phyloP scores from a whole-genome alignment of 78 protist genomes.

The Dictyostelium citrinum region DNA sequence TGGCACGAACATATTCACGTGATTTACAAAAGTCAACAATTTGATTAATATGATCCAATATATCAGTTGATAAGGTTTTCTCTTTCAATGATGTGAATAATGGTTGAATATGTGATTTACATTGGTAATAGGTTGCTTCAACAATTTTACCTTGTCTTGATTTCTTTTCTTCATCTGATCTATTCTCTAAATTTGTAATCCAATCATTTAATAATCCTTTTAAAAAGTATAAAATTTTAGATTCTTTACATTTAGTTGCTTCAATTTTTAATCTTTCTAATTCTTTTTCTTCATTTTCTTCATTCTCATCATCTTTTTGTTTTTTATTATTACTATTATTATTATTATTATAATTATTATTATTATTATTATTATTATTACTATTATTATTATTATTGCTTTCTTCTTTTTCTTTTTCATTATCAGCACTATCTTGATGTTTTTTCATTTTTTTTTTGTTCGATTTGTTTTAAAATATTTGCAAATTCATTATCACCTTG shows the following conservation, averaged over 20 bases:
- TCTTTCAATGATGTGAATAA: slow-evolving; percentile 35
- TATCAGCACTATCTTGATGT: not conserved
- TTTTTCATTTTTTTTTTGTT: not conserved
- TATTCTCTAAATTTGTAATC: slow-evolving; percentile 15
- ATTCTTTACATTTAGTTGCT: slow-evolving; percentile 38
- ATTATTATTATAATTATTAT: not conserved
- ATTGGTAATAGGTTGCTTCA: slow-evolving; percentile 59
- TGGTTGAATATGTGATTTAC: slow-evolving; percentile 76
- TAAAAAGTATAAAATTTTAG: slow-evolving; percentile 31
- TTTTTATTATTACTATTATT: not conserved
- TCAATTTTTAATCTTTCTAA: slow-evolving; percentile 11
- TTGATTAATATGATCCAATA: slow-evolving; percentile 1
- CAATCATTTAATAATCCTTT: slow-evolving; percentile 50
- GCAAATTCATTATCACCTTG: slow-evolving; percentile 68
- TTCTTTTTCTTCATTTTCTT: not conserved
- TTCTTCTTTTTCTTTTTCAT: not conserved
- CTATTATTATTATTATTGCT: not conserved
- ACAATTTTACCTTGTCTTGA: slow-evolving; percentile 51
- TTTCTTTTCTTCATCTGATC: slow-evolving; percentile 48
- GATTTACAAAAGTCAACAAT: slow-evolving; percentile 44
- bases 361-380: not conserved
- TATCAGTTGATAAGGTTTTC: slow-evolving; percentile 40
- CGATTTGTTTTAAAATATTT: slow-evolving; percentile 45
- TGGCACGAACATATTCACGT: slow-evolving; percentile 87
- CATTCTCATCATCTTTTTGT: not conserved